Base-by-base conservation (phyloP, 306 rosid genomes). In the Rubus idaeus region DNA sequence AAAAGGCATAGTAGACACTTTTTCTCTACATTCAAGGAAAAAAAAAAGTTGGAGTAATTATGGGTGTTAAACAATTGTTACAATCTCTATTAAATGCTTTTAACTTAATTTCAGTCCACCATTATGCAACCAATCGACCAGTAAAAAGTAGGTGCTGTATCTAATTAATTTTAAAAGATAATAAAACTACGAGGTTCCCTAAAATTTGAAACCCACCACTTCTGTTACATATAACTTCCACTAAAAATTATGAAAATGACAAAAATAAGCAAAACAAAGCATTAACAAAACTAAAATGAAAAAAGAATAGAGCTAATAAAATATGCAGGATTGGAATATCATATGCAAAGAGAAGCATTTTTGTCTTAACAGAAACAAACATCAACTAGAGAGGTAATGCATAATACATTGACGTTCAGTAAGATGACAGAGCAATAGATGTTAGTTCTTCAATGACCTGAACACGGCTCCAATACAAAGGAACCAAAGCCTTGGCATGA, bases 401-500 rank as follows among this genome's bases (percentile, higher is more conserved):
- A 65, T 65, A 30, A 5, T 66, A n/a, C 40, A 52, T 47, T 67
- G 44, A 53, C 52, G 13, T 73, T 57, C 75, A 78, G 76, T 44
- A 69, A 47, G 42, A 76, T 76, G 42, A n/a, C 75, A 70, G 56
- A 63, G 70, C 75, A 37, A 11, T 9, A 70, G 26, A 74, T n/a
- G 21, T 60, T 61, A 68, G 78, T 61, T 82, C 76, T 82, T 80
- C 58, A 85, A 76, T 84, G 77, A 94, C 98, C 98, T 92, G 97
- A 83, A 95, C 95, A 69, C 97, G 96, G 84, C 98, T 95, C 98
- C 98, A 95, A 70, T 84, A 90, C 71, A 95, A 80, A 82, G 97
- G 98, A 84, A 92, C 88, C 89, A 95, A 86, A 52, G 97, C 97
- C 90, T 89, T 95, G 14, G 98, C 98, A 78, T 95, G 96, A 86